Base-by-base conservation (phyloP, 768 basidiomycete genomes). In the Grammothele lineata region DNA sequence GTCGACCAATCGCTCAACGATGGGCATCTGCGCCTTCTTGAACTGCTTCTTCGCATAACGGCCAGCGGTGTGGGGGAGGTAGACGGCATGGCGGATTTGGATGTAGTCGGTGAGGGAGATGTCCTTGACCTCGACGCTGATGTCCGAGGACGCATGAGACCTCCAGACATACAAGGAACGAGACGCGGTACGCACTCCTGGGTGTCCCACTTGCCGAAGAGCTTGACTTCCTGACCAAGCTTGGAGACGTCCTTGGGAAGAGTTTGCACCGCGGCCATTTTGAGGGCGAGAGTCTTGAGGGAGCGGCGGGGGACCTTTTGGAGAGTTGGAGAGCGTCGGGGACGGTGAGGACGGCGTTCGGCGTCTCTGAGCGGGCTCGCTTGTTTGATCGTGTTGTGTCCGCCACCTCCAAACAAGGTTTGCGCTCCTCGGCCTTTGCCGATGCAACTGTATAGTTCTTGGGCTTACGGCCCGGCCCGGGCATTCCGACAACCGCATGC, bases 1-100 rank as follows among this genome's bases (percentile, higher is more conserved):
- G 80, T 97, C 94, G 58, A 98, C 96, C 65, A 99, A 78, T 67
- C 96, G 91, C 75, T 99, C 96, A 61, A 98, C 96, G 67, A 99
- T 95, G 66, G 96, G 96, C 96, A 99, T 99, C 70, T 96, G 92
- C 5, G 92, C 93, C 84, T 99, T 99, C 81, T 94, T 97, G 85
- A 98, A 99, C 73, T 97, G 94, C 78, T 97, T 97, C 80, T 94
- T 94, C 65, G 94, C 92, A 70, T 97, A 98, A 71, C 96, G 92
- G 57, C 96, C 96, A 56, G 95, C 94, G 52, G 96, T 99, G 81
- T 99, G 95, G 51, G 95, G 95, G 48, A 96, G 73, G 75, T 92
- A 98, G 66, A 97, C 95, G 42, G 93, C 86, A 68, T 96, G 91
- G 66, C 91, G 91, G 71, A 95, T 87, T 78, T 98, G 94, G 71